Percentiles rank a stretch among this genome's conserved stretches.
Evolutionary conservation across 108 stramenopile genomes (phyloP).

Genomic region (Discostella stelligeroides): DNA sequence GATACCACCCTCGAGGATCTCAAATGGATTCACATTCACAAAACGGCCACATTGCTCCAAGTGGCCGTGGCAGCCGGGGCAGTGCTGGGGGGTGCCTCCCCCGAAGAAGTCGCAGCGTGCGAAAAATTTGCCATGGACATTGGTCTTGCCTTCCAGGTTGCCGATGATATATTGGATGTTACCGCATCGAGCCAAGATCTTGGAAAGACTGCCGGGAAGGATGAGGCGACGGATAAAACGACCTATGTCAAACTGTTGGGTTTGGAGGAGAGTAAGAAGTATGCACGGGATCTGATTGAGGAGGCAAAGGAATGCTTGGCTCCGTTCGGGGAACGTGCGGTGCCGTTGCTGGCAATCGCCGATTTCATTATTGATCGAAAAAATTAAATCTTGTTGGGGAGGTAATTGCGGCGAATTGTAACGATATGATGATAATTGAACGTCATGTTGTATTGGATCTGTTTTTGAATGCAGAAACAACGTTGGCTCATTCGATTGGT

Average conservation of each 20-base stretch:
- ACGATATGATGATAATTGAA: too few relatives aligned
- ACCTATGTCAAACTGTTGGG: conserved; percentile 95
- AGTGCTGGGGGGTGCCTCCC: conserved; percentile 89
- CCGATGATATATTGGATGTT: conserved; percentile 97
- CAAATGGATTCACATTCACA: conserved; percentile 96
- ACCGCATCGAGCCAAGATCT: conserved; percentile 92
- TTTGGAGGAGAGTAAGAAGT: conserved; percentile 86
- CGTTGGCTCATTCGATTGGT: too few relatives aligned
- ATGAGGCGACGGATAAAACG: conserved; percentile 90
- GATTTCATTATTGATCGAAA: conserved; percentile 93
- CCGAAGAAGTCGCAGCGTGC: conserved; percentile 85
- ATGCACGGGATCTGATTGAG: conserved; percentile 83
- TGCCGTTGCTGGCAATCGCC: conserved; percentile 87
- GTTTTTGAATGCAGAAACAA: too few relatives aligned
- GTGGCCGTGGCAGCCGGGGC: conserved; percentile 92
- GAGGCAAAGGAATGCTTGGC: conserved; percentile 88
- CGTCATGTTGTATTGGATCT: too few relatives aligned
- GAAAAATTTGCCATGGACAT: conserved; percentile 94
- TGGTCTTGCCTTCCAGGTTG: conserved; percentile 96
- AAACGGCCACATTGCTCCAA: conserved; percentile 92
- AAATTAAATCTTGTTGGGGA: too few relatives aligned
- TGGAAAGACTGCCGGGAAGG: conserved; percentile 97
- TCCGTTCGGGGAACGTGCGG: conserved; percentile 88
- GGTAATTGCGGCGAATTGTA: too few relatives aligned
- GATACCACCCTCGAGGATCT: conserved; percentile 91